phyloP scores from a whole-genome alignment of 1,139 yeast species.

The Geotrichum reessii region DNA sequence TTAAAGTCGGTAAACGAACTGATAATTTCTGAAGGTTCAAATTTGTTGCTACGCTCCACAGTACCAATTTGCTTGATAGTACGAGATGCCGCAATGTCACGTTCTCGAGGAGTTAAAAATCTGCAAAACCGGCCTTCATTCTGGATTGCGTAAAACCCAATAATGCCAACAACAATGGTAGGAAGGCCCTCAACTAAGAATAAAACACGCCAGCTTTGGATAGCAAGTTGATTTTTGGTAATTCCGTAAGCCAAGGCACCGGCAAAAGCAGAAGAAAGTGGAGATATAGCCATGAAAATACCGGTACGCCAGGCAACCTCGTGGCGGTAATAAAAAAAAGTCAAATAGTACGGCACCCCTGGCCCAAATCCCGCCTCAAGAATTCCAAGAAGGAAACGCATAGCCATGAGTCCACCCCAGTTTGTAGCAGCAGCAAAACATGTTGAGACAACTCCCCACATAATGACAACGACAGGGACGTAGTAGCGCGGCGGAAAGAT shows the following conservation, averaged over 20 bases:
- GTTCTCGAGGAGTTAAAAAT: conserved; percentile 12
- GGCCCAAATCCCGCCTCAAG: conserved; percentile 60
- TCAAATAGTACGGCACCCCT: conserved; percentile 25
- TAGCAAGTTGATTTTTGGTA: conserved; percentile 9
- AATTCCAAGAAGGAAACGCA: conserved; percentile 53
- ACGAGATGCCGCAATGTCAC: conserved; percentile 17
- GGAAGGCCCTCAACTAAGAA: conserved; percentile 20
- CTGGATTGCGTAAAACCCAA: conserved; percentile 17
- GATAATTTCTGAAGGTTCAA: conserved; percentile 3
- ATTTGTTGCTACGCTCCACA: conserved; percentile 2
- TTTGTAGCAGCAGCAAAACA: conserved; percentile 36
- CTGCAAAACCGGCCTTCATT: conserved; percentile 8
- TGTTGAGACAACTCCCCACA: conserved; percentile 18
- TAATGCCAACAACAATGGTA: conserved; percentile 13
- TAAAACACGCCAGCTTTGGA: conserved; percentile 17
- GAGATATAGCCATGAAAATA: conserved; percentile 14
- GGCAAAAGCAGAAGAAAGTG: conserved; percentile 18
- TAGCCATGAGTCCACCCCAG: conserved; percentile 48
- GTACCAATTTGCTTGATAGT: conserved; percentile 16
- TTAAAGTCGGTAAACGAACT: conserved; percentile 20
- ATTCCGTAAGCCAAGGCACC: conserved; percentile 19
- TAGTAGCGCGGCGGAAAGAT: conserved; percentile 17
- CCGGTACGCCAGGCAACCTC: conserved; percentile 23
- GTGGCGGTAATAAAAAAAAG: conserved; percentile 28
- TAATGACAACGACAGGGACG: conserved; percentile 16